Base-by-base conservation (phyloP, 257 asterid genomes). In the Paulownia fortunei region DNA sequence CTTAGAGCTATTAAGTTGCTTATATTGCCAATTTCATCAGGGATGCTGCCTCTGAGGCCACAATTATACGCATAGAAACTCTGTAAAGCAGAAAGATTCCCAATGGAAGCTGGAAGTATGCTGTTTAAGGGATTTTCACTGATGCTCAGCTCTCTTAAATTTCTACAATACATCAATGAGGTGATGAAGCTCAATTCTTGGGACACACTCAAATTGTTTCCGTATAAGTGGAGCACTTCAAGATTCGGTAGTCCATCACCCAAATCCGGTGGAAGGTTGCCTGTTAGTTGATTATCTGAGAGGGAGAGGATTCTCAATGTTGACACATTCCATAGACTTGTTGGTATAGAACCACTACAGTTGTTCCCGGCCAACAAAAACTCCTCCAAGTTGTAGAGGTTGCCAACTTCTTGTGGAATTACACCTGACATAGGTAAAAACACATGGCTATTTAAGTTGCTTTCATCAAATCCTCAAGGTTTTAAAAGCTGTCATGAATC, bases 151-250 rank as follows among this genome's bases (percentile, higher is more conserved):
- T 21, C 10, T 7, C n/a, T 39, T 3, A 81, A 47, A 56, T 73
- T 3, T 21, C 23, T 51, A 36, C 87, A 84, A 2, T 75, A 34
- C 51, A 59, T 61, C 21, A 84, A 72, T 11, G 84, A 77, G 70
- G 61, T 27, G 44, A 81, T 24, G 62, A 78, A 78, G 63, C 72
- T 78, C 74, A 81, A 9, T 7, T 76, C 80, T 42, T 5, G 42
- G 36, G 64, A 30, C 13, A 69, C 61, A 12, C 21, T 2, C 21
- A 84, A 51, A 58, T 55, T 34, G 46, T 84, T 80, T 3, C 10
- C 62, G 10, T 2, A 36, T 19, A 80, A 37, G 37, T 37, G 0
- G n/a, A 80, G n/a, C 12, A 1, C 4, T n/a, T 41, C 39, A 30
- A 80, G 18, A 67, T 58, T 74, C 4, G 80, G 80, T 8, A 68